Evolutionary conservation across 495 filamentous ascomycete genomes (phyloP).

Genomic region (Penicillium macrosclerotiorum): DNA sequence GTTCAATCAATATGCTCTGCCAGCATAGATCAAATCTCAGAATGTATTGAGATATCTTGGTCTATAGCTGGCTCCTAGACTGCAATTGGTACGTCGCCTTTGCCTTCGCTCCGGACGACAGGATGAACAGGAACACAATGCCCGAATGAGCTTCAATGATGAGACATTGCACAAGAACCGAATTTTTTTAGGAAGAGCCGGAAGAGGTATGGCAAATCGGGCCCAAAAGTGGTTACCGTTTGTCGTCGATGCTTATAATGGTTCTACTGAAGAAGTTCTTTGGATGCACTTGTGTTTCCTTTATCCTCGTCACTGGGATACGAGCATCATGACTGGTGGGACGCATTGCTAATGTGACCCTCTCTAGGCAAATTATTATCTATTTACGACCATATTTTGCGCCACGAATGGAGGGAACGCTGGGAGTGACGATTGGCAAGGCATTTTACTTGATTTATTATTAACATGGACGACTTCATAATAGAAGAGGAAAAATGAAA

Average conservation of each 20-base stretch:
- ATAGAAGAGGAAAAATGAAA: too few relatives aligned
- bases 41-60: conserved; percentile 1
- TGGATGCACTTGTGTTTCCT: conserved; percentile 14
- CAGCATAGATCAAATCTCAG: conserved; percentile 11
- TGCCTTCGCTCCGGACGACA: not conserved
- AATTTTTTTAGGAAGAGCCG: conserved; percentile 54
- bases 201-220: conserved; percentile 47
- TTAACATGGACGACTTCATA: too few relatives aligned
- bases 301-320: not conserved
- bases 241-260: conserved; percentile 55
- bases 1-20: not conserved
- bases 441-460: not conserved
- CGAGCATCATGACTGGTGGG: conserved; percentile 1
- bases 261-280: conserved; percentile 45
- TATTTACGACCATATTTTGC: too few relatives aligned
- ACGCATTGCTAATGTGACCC: conserved; percentile 10
- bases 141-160: conserved; percentile 35
- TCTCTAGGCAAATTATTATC: too few relatives aligned
- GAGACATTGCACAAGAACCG: conserved; percentile 45
- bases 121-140: conserved; percentile 5
- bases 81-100: conserved; percentile 10
- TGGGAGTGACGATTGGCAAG: too few relatives aligned
- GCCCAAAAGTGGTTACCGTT: conserved; percentile 15
- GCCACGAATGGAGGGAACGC: too few relatives aligned
- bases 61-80: conserved; percentile 4